Conservation (phyloP, 2,329 filamentous ascomycete genomes). For the Geosmithia flava region DNA sequence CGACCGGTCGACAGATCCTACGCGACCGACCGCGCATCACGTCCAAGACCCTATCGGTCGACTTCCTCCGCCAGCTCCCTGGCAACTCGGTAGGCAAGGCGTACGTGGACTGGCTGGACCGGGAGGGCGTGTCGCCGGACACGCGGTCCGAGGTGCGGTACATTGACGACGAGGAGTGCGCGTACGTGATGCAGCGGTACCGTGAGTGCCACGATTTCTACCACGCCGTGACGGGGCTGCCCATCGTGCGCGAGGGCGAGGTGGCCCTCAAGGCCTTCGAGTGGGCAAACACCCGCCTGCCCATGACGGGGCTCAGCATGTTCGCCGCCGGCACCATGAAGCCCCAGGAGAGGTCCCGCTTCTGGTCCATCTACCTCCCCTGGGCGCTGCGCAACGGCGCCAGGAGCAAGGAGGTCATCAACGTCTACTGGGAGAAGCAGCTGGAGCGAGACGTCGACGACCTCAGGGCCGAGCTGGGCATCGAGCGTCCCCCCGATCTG, state of each 20-base stretch:
- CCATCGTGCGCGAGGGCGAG: conserved; percentile 88
- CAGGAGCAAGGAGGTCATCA: conserved; percentile 68
- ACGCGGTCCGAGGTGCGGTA: conserved; percentile 74
- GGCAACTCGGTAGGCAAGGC: conserved; percentile 64
- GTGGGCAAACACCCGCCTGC: conserved; percentile 85
- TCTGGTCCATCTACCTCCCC: conserved; percentile 67
- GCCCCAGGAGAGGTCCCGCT: conserved; percentile 62
- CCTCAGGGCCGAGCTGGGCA: conserved; percentile 61
- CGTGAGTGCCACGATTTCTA: conserved; percentile 97
- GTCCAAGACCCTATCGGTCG: conserved; percentile 55
- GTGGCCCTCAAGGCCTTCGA: conserved; percentile 97
- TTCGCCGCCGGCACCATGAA: conserved; percentile 82
- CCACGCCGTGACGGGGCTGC: conserved; percentile 84
- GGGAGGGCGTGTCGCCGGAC: conserved; percentile 86
- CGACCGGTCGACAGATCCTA: conserved; percentile 83
- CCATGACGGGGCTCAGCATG: conserved; percentile 85
- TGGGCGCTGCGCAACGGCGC: conserved; percentile 85
- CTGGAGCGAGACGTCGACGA: conserved; percentile 72
- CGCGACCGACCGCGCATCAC: conserved; percentile 82
- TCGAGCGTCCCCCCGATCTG: conserved; percentile 82
- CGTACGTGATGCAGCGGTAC: conserved; percentile 97
- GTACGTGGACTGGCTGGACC: conserved; percentile 86
- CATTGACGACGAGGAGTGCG: conserved; percentile 89
- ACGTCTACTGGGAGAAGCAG: conserved; percentile 96
- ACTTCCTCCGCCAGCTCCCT: conserved; percentile 59